These are phyloP conservation scores for Eucalyptus sp. DNA, from an alignment of 345 rosid genomes.

Conservation along the genomic window DNA sequence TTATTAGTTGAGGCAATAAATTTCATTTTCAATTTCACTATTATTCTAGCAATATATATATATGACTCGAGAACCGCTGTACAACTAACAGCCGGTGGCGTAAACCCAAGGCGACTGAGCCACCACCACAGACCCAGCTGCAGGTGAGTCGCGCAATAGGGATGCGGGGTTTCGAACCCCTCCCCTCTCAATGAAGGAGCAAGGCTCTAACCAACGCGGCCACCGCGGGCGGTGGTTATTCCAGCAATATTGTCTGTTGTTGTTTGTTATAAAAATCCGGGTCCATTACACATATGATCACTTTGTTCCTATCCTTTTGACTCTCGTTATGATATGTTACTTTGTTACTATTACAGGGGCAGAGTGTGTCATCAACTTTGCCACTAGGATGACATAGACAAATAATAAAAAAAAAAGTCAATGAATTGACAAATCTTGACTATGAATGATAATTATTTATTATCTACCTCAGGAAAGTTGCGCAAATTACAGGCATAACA, in stretches of 20 bases:
- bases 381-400: not conserved
- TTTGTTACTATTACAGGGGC: not conserved
- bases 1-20: no score
- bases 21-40: not conserved
- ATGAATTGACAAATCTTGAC: not conserved
- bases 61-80: no score
- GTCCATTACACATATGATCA: not conserved
- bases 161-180: no score
- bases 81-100: no score
- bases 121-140: no score
- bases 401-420: not conserved
- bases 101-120: no score
- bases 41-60: not conserved
- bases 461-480: not conserved
- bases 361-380: not conserved
- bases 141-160: no score
- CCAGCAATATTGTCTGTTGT: accelerated
- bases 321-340: not conserved
- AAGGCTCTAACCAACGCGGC: no score
- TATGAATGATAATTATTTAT: no score
- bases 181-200: no score
- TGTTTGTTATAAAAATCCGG: not conserved
- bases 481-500: not conserved
- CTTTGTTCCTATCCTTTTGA: not conserved
- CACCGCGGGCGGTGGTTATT: no score